A percentile compares a stretch with the other conserved stretches of the same genome.
Evolutionary conservation across 805 yeast genomes (phyloP).

Genomic region (Danielia reshetovae): DNA sequence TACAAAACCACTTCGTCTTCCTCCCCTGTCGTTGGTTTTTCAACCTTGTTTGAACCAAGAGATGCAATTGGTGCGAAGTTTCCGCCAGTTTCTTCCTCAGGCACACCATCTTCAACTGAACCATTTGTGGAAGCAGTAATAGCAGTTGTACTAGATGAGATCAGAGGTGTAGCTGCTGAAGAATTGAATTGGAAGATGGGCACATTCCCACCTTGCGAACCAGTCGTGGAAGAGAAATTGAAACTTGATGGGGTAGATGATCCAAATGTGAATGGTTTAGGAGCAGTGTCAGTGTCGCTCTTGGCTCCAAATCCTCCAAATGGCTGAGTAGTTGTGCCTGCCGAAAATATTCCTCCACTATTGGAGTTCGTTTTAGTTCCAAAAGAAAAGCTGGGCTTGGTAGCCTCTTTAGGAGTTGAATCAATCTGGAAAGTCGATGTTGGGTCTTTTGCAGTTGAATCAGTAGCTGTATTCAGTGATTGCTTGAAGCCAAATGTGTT

Average conservation of each 20-base stretch:
- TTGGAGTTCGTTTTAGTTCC: neutral
- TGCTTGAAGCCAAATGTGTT: no score
- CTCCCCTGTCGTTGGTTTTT: slow-evolving; percentile 64
- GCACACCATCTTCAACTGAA: slow-evolving; percentile 30
- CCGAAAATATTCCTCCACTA: no score
- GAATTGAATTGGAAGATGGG: slow-evolving; percentile 15
- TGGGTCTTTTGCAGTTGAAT: neutral
- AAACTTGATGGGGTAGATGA: slow-evolving; percentile 11
- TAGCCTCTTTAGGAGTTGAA: slow-evolving; percentile 15
- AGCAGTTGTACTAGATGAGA: no score
- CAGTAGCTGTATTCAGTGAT: neutral
- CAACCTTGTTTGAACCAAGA: slow-evolving; percentile 44
- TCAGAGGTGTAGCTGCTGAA: slow-evolving; percentile 11
- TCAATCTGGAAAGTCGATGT: slow-evolving; percentile 20
- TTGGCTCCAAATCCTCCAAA: neutral
- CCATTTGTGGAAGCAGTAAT: no score
- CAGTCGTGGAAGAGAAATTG: slow-evolving; percentile 1
- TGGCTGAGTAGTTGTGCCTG: no score
- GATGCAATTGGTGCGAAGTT: slow-evolving; percentile 36
- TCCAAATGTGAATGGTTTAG: slow-evolving; percentile 21
- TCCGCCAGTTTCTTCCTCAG: slow-evolving; percentile 45
- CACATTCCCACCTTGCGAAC: slow-evolving; percentile 1
- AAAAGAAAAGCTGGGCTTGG: slow-evolving; percentile 1
- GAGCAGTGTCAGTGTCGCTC: neutral
- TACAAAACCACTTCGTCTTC: slow-evolving; percentile 68